Evolutionary conservation across 78 protist species (phyloP).

Genomic region (Kipferlia bialata): DNA sequence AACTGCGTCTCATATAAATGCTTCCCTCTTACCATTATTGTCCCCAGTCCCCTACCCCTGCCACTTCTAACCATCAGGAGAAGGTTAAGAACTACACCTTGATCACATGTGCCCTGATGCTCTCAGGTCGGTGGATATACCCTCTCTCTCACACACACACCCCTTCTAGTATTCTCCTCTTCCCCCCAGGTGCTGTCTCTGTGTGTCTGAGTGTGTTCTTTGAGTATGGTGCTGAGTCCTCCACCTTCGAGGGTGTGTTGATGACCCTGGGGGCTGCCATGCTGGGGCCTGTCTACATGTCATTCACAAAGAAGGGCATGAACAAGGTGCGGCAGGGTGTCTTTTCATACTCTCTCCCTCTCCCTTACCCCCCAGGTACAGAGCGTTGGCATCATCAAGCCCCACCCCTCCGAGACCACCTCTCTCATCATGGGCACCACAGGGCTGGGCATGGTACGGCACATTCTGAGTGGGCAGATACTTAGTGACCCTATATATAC

Average conservation of each 20-base stretch:
- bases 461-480: not conserved
- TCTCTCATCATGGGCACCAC: not conserved
- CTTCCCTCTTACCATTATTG: too few species aligned
- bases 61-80: not conserved
- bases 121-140: too few species aligned
- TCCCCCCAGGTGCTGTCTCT: too few species aligned
- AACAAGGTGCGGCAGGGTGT: too few species aligned
- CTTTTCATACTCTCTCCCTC: not conserved
- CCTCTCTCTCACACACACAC: too few species aligned
- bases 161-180: too few species aligned
- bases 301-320: too few species aligned
- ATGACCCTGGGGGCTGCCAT: not conserved
- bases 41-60: not conserved
- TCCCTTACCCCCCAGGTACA: not conserved
- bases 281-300: not conserved
- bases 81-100: too few species aligned
- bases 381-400: not conserved
- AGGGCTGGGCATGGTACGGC: not conserved
- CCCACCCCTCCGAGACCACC: not conserved
- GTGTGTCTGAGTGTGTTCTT: too few species aligned
- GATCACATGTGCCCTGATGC: too few species aligned
- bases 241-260: not conserved
- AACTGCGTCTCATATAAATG: too few species aligned
- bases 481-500: too few species aligned
- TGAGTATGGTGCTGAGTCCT: not conserved